Conservation (phyloP, 768 basidiomycete species). For the Hericium erinaceus region DNA sequence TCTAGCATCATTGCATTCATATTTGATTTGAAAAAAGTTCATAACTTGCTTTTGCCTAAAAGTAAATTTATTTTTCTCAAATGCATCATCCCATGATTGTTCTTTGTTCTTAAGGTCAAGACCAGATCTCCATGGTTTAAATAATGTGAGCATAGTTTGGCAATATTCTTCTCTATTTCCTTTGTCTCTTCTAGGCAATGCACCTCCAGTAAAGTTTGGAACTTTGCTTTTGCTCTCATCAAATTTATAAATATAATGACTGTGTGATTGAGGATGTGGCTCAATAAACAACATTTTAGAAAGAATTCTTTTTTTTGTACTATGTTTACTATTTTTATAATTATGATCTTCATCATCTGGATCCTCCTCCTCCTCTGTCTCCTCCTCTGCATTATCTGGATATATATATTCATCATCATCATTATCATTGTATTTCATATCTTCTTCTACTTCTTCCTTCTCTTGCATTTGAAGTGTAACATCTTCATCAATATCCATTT, state of each 20-base stretch:
- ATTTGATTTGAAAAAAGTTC: slow-evolving; percentile 24
- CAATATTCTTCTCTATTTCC: slow-evolving; percentile 13
- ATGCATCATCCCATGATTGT: slow-evolving; percentile 18
- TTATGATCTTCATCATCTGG: neutral
- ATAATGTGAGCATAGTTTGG: slow-evolving; percentile 11
- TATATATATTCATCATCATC: neutral
- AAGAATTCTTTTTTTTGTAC: neutral
- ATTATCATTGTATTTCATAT: neutral
- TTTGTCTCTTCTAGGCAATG: slow-evolving; percentile 21
- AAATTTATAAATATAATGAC: slow-evolving; percentile 15
- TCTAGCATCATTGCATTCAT: slow-evolving; percentile 28
- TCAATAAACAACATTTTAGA: slow-evolving; percentile 6
- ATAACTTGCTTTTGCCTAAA: slow-evolving; percentile 15
- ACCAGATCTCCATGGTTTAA: slow-evolving; percentile 7
- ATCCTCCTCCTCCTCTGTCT: neutral
- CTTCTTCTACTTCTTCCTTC: neutral
- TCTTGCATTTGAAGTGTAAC: neutral
- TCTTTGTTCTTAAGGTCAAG: slow-evolving; percentile 2
- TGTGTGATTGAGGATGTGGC: slow-evolving; percentile 17
- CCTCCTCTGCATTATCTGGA: neutral
- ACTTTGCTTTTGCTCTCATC: slow-evolving; percentile 6
- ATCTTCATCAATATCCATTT: neutral
- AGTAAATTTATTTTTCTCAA: slow-evolving; percentile 14
- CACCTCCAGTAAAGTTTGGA: slow-evolving; percentile 22
- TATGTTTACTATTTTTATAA: neutral